Base-by-base conservation (phyloP, 169 alveolate species). In the Pseudocohnilembus persalinus region DNA sequence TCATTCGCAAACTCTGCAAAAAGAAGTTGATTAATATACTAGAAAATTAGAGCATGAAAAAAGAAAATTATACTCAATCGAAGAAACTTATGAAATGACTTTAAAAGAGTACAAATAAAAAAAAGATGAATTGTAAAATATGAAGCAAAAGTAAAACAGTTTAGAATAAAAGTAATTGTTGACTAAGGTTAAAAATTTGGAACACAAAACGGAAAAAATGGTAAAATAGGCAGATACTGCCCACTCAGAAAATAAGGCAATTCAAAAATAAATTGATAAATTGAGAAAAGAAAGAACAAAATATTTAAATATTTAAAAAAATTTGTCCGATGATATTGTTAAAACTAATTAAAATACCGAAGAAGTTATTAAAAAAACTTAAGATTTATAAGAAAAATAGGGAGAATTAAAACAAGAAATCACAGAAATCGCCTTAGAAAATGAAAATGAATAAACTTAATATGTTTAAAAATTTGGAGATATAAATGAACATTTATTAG, bases 41-140 rank as follows among this genome's bases (percentile, higher is more conserved):
- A 90, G 90, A 87, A 90, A 84, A 74, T 84, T 90, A 31, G 94
- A 90, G 73, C 87, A 84, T 68, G 94, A 86, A n/a, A 86, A 86
- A 81, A 73, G 83, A 29, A 78, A 78, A 31, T 77, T 73, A 20
- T 86, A 73, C 29, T 35, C 75, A 31, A 68, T 86, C 24, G 90
- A 86, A n/a, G 90, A 86, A 68, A 75, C 86, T n/a, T 86, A 79
- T 30, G 85, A 88, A 84, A 85, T 87, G 64, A 92, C 92, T 6
- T 65, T 79, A 65, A 73, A 83, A 27, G 96, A 92, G 49, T 84
- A 84, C 72, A 76, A 88, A 76, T 86, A 90, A 83, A 92, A 86
- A 82, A 88, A 87, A 76, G 87, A 83, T 34, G 74, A 85, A 81
- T 85, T 92, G 31, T 85, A 81, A 77, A 74, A 88, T 34, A 83